Evolutionary conservation across 192 early-diverging fungal genomes (phyloP).

Genomic region (Mortierella antarctica): DNA sequence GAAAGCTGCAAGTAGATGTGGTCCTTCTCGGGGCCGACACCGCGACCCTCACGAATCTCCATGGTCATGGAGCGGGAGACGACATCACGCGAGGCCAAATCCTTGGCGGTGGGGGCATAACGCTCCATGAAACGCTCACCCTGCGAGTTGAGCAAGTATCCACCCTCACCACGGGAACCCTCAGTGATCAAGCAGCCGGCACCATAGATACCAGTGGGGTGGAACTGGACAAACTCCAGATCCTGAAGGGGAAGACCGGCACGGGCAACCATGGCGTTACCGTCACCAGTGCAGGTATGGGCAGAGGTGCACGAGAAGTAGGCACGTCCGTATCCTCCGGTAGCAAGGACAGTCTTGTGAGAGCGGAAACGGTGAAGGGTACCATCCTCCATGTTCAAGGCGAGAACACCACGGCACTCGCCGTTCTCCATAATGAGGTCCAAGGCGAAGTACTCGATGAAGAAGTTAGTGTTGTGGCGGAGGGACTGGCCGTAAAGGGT

Average conservation of each 20-base stretch:
- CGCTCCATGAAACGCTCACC: conserved; percentile 99
- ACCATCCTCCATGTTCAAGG: conserved; percentile 98
- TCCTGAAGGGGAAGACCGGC: conserved; percentile 98
- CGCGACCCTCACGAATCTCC: conserved; percentile 97
- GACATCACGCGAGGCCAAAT: conserved; percentile 98
- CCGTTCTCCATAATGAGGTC: conserved; percentile 99
- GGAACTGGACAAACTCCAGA: conserved; percentile 99
- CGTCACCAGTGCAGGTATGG: conserved; percentile 99
- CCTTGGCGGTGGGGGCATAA: conserved; percentile 98
- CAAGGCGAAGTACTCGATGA: conserved; percentile 99
- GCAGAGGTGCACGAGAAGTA: conserved; percentile 99
- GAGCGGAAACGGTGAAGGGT: conserved; percentile 97
- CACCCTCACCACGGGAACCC: conserved; percentile 95
- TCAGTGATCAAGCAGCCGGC: conserved; percentile 98
- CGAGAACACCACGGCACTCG: conserved; percentile 95
- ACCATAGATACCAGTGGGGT: conserved; percentile 99
- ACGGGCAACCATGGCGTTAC: conserved; percentile 98
- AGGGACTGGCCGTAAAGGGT: conserved; percentile 98
- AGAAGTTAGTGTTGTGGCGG: conserved; percentile 95
- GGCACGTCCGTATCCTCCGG: conserved; percentile 99
- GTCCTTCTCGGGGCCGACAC: conserved; percentile 95
- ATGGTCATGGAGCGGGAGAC: conserved; percentile 99
- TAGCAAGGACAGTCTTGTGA: conserved; percentile 98
- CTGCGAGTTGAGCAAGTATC: conserved; percentile 93
- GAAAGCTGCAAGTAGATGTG: conserved; percentile 97